A percentile compares a stretch with the other conserved stretches of the same genome.
phyloP scores from a whole-genome alignment of 2,329 filamentous ascomycete genomes.

The Alternaria sp. region DNA sequence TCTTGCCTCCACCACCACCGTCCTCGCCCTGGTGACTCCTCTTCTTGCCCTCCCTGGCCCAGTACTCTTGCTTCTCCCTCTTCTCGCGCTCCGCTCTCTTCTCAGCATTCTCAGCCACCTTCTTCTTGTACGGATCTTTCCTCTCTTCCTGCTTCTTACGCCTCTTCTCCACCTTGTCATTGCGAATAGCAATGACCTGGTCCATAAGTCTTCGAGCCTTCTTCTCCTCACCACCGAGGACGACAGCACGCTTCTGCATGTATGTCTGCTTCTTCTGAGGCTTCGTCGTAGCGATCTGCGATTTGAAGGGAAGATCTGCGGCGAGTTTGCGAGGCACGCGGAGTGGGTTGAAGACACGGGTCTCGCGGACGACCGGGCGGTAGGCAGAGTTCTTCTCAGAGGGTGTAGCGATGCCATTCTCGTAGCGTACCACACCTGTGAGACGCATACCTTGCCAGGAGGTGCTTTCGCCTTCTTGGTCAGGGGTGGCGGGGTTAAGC shows the following conservation, averaged over 20 bases:
- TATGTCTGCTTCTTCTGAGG: slow-evolving; percentile 85
- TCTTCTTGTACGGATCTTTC: slow-evolving; percentile 80
- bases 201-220: slow-evolving; percentile 88
- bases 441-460: slow-evolving; percentile 91
- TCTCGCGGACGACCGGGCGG: slow-evolving; percentile 65
- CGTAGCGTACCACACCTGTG: slow-evolving; percentile 88
- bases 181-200: slow-evolving; percentile 88
- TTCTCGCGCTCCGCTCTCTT: slow-evolving; percentile 89
- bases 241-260: slow-evolving; percentile 95
- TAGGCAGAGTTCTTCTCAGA: slow-evolving; percentile 86
- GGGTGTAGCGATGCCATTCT: slow-evolving; percentile 78
- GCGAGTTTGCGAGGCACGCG: slow-evolving; percentile 81
- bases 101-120: slow-evolving; percentile 82
- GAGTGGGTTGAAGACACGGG: slow-evolving; percentile 66
- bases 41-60: slow-evolving; percentile 89
- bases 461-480: slow-evolving; percentile 46
- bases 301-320: slow-evolving; percentile 88
- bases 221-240: slow-evolving; percentile 84
- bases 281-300: slow-evolving; percentile 84
- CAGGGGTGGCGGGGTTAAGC: slow-evolving; percentile 64
- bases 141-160: slow-evolving; percentile 88
- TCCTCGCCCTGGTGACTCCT: slow-evolving; percentile 61
- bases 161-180: slow-evolving; percentile 88
- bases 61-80: slow-evolving; percentile 90
- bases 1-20: slow-evolving; percentile 50